Conservation (phyloP, 2,329 filamentous ascomycete genomes). For the Microcyclosporella mali region DNA sequence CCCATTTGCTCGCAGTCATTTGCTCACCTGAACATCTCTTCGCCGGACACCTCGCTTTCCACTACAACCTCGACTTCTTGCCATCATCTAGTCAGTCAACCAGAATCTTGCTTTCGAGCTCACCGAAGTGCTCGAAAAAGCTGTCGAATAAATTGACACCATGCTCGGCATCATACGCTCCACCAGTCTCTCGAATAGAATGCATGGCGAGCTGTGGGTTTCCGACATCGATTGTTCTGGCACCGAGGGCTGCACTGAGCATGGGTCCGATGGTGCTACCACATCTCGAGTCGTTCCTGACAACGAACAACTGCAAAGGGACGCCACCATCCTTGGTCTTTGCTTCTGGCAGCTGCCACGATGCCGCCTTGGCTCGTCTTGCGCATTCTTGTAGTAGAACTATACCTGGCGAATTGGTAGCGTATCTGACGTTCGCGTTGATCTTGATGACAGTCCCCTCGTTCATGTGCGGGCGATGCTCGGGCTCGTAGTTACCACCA, state of each 20-base stretch:
- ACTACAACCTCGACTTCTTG: not conserved
- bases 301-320: constrained; percentile 90
- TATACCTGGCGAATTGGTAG: constrained; percentile 92
- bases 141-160: constrained; percentile 78
- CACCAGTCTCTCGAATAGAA: constrained; percentile 88
- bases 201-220: constrained; percentile 97
- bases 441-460: constrained; percentile 94
- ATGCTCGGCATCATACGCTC: constrained; percentile 79
- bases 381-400: constrained; percentile 87
- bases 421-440: constrained; percentile 95
- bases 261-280: constrained; percentile 98
- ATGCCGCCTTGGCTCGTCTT: constrained; percentile 44
- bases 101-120: constrained; percentile 73
- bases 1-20: too few relatives aligned
- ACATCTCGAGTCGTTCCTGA: constrained; percentile 89
- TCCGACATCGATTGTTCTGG: constrained; percentile 83
- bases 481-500: constrained; percentile 78
- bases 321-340: constrained; percentile 58
- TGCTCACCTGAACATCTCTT: too few relatives aligned
- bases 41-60: too few relatives aligned
- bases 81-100: constrained; percentile 56
- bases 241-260: constrained; percentile 77
- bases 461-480: constrained; percentile 92
- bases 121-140: constrained; percentile 81
- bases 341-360: constrained; percentile 27